Evolutionary conservation across 192 early-diverging fungal species (phyloP).

Genomic region (Phlyctochytrium bullatum): DNA sequence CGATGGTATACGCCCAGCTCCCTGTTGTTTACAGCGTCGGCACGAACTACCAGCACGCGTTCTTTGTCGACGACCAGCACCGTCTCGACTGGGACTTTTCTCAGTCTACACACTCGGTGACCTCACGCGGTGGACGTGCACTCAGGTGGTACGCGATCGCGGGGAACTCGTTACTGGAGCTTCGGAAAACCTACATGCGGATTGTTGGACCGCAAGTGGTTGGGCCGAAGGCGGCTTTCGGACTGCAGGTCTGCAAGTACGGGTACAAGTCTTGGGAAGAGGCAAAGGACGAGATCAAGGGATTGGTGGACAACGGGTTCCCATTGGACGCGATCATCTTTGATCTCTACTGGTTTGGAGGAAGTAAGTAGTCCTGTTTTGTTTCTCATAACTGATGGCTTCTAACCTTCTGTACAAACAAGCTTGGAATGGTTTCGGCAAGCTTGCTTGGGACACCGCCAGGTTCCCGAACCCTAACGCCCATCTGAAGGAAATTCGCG

Average conservation of each 20-base stretch:
- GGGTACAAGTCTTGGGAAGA: conserved; percentile 14
- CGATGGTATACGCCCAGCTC: conserved; percentile 6
- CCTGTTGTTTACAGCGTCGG: conserved; percentile 16
- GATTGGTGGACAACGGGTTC: not conserved
- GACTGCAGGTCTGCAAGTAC: conserved; percentile 11
- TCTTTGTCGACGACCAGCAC: conserved; percentile 20
- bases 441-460: conserved; percentile 17
- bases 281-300: not conserved
- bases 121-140: conserved; percentile 2
- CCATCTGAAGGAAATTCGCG: conserved; percentile 11
- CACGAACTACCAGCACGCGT: conserved; percentile 10
- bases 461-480: conserved; percentile 13
- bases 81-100: conserved; percentile 18
- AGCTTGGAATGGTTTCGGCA: not conserved
- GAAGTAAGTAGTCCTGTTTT: conserved; percentile 8
- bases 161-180: not conserved
- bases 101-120: not conserved
- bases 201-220: conserved; percentile 10
- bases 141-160: conserved; percentile 14
- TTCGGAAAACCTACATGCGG: conserved; percentile 17
- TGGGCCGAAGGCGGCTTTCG: conserved; percentile 10
- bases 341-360: conserved; percentile 16
- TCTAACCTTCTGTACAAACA: too few relatives aligned
- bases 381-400: conserved; percentile 9
- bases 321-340: conserved; percentile 19